phyloP scores from a whole-genome alignment of 352 stramenopile species.

The Phytophthora palmivora region DNA sequence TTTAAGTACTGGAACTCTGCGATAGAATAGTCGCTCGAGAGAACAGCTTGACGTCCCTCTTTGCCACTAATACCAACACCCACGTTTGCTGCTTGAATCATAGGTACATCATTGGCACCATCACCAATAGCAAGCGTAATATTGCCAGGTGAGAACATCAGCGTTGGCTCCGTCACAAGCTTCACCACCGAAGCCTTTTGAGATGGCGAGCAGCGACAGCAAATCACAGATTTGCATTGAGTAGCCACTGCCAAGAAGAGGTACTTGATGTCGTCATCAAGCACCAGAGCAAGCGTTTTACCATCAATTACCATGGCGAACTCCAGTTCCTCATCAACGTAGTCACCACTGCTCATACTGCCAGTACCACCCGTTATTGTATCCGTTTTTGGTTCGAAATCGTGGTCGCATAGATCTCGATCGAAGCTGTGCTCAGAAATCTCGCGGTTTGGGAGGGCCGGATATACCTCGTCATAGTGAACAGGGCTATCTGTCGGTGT shows the following conservation, averaged over 20 bases:
- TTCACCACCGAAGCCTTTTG: slow-evolving; percentile 90
- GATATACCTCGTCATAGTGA: slow-evolving; percentile 81
- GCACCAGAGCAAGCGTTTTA: slow-evolving; percentile 80
- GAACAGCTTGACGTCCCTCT: slow-evolving; percentile 84
- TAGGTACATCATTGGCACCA: slow-evolving; percentile 88
- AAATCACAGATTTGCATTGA: slow-evolving; percentile 91
- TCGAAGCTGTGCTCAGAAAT: slow-evolving; percentile 64
- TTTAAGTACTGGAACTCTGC: slow-evolving; percentile 88
- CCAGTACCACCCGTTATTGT: slow-evolving; percentile 29
- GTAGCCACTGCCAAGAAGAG: slow-evolving; percentile 88
- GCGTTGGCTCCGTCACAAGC: slow-evolving; percentile 85
- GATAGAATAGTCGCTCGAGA: slow-evolving; percentile 88
- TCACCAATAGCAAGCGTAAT: slow-evolving; percentile 89
- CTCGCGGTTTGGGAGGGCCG: slow-evolving; percentile 57
- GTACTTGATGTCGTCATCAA: slow-evolving; percentile 92
- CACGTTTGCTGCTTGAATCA: slow-evolving; percentile 90
- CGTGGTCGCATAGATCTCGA: slow-evolving; percentile 61
- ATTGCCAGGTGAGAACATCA: slow-evolving; percentile 90
- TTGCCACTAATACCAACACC: slow-evolving; percentile 89
- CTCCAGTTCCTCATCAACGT: slow-evolving; percentile 80
- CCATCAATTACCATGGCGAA: slow-evolving; percentile 93
- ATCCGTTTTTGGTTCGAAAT: slow-evolving; percentile 76
- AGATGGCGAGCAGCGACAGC: slow-evolving; percentile 82
- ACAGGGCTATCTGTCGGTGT: slow-evolving; percentile 44
- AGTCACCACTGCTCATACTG: slow-evolving; percentile 57